Evolutionary conservation across 441 rosid species (phyloP), one percentile per base, ranked within the genome.

Genomic region (Brassica hybrid): DNA sequence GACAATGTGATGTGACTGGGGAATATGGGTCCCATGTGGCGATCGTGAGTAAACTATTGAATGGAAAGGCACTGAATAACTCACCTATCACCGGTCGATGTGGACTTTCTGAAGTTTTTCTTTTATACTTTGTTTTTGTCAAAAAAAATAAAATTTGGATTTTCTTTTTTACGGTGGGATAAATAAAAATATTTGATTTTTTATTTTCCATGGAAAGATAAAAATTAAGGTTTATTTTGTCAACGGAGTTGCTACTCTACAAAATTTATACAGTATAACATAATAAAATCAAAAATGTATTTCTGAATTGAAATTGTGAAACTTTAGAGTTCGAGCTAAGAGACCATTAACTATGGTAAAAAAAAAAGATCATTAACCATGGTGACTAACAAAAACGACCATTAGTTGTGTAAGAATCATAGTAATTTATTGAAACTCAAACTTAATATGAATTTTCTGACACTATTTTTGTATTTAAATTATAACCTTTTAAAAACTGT

Each of bases 1-100:
- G 71, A 69, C 58, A 25, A 11, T 45, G 45, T 68, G 75, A 73
- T 73, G 82, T 74, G 82, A 79, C 82, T n/a, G 67, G 71, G 32
- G 59, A 69, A 68, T 74, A 54, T 69, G 78, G 75, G 72, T 43
- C 78, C 71, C 18, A 63, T n/a, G 32, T 60, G 72, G 58, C 17
- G 45, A 72, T 61, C 69, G 70, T 61, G 71, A 16, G 56, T 36
- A 52, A 50, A 54, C 78, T 62, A 17, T 68, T 68, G 30, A 36
- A 0, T 27, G n/a, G 61, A 73, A 61, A 68, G 65, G 19, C 14
- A 67, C 36, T 58, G 11, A 25, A 60, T 67, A 9, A 43, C 60
- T 48, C 48, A 4, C 12, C 27, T 60, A n/a, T 50, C 73, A 72
- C 77, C 73, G 16, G 66, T 48, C 52, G 13, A 67, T 67, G 66